phyloP scores from a whole-genome alignment of 768 basidiomycete genomes.

The Russula virescens region DNA sequence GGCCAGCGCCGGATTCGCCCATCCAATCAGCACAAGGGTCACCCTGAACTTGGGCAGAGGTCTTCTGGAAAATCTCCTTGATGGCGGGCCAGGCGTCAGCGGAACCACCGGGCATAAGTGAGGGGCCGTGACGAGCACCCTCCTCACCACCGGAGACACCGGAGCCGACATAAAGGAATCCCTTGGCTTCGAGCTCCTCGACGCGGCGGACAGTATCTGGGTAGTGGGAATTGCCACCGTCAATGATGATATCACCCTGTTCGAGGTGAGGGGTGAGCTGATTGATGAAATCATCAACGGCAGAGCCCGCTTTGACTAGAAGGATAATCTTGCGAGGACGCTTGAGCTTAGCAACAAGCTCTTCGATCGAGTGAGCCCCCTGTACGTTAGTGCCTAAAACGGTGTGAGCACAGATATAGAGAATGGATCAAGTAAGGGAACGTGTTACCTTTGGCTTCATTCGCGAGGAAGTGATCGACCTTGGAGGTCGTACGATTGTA shows the following conservation, averaged over 20 bases:
- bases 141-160: slow-evolving; percentile 99
- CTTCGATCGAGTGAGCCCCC: slow-evolving; percentile 90
- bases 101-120: slow-evolving; percentile 98
- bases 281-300: slow-evolving; percentile 92
- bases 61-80: slow-evolving; percentile 98
- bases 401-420: slow-evolving; percentile 22
- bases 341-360: slow-evolving; percentile 90
- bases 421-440: slow-evolving; percentile 25
- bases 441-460: slow-evolving; percentile 92
- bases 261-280: slow-evolving; percentile 89
- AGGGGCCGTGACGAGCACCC: slow-evolving; percentile 94
- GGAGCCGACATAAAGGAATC: slow-evolving; percentile 93
- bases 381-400: slow-evolving; percentile 83
- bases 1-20: slow-evolving; percentile 89
- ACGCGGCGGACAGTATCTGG: slow-evolving; percentile 96
- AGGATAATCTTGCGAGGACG: slow-evolving; percentile 94
- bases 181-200: slow-evolving; percentile 89
- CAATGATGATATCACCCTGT: slow-evolving; percentile 96
- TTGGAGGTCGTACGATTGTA: slow-evolving; percentile 97
- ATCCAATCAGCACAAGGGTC: slow-evolving; percentile 99
- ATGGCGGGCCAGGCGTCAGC: slow-evolving; percentile 92
- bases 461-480: slow-evolving; percentile 90
- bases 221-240: slow-evolving; percentile 99
- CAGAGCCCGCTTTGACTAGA: slow-evolving; percentile 95
- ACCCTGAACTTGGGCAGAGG: slow-evolving; percentile 89